Base-by-base conservation (phyloP, 108 stramenopile genomes). In the Fragilariopsis cylindrus region DNA sequence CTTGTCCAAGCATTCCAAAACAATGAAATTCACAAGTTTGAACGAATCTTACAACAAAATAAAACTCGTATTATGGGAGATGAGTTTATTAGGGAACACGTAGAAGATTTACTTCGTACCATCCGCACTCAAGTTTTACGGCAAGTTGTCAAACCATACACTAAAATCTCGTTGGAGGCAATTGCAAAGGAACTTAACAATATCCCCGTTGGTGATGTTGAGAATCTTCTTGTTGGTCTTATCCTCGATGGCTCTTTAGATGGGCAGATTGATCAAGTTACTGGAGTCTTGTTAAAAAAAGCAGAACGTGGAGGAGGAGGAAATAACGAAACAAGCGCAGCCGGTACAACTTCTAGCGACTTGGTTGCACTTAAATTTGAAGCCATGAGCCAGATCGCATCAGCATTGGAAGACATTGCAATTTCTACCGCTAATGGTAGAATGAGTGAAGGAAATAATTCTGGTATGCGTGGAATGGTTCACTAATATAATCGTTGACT, bases 51-150 rank as follows among this genome's bases (percentile, higher is more conserved):
- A 47, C 75, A 81, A 42, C 81, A 87, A 47, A 92, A 94, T 65
- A 86, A 90, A 58, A 90, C 90, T 19, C 79, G 88, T 56, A 76
- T 98, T 47, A 97, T 94, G 92, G 88, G 96, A 30, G 97, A 98
- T 84, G 93, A 96, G 54, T 96, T 98, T 80, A 85, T 96, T 12
- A 57, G 89, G 52, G 91, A 90, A 68, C 89, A 96, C 76, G 84
- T 98, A 54, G 91, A 90, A 63, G 96, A 96, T 60, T 82, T 96
- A 54, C 70, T 96, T 43, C 79, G 92, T 7, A 98, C 96, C 7
- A 96, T 98, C 74, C 90, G 97, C 16, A 96, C 89, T 7, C 93
- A 96, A 79, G 97, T 97, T 8, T 68, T 96, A 40, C 65, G 91
- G 44, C 81, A 85, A 30, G 84, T 89, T 41, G 89, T 97, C 73